These are phyloP conservation scores for Stygiomarasmius scandens DNA, from an alignment of 1,284 basidiomycete genomes.

Conservation along the genomic window DNA sequence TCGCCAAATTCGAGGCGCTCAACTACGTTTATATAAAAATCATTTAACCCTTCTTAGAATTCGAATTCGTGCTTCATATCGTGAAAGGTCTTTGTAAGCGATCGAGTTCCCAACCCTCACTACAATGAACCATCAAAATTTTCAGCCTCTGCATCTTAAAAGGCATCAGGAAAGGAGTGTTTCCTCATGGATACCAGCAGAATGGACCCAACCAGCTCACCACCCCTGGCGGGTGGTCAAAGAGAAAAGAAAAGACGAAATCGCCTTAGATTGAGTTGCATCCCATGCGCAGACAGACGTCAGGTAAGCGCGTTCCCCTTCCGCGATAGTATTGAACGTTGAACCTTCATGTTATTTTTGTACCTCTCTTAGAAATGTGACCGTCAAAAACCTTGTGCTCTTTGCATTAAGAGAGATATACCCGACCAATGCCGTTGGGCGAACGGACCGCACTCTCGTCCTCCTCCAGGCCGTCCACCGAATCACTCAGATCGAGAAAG, in stretches of 20 bases:
- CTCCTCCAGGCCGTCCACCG: constrained; percentile 49
- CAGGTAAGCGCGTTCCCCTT: constrained; percentile 38
- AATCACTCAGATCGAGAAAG: constrained; percentile 19
- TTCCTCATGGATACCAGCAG: not conserved
- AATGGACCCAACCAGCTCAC: not conserved
- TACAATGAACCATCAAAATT: constrained; percentile 2
- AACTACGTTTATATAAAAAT: constrained; percentile 22
- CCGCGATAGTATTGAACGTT: no score
- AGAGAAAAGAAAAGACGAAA: constrained; percentile 46
- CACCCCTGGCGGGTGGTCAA: constrained; percentile 2
- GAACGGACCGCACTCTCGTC: constrained; percentile 49
- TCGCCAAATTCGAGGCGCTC: constrained; percentile 4
- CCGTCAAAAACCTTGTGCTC: constrained; percentile 52
- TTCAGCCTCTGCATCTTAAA: not conserved
- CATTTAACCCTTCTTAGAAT: no score
- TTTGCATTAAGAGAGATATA: constrained; percentile 52
- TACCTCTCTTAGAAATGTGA: constrained; percentile 50
- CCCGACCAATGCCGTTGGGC: constrained; percentile 59
- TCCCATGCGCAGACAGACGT: constrained; percentile 57
- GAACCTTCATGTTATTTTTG: no score
- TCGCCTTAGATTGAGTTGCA: constrained; percentile 51
- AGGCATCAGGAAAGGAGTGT: not conserved
- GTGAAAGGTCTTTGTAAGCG: no score
- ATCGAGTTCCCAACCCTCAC: no score
- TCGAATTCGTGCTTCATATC: no score